Evolutionary conservation across 495 filamentous ascomycete genomes (phyloP).

Genomic region (Trypethelium eluteriae): DNA sequence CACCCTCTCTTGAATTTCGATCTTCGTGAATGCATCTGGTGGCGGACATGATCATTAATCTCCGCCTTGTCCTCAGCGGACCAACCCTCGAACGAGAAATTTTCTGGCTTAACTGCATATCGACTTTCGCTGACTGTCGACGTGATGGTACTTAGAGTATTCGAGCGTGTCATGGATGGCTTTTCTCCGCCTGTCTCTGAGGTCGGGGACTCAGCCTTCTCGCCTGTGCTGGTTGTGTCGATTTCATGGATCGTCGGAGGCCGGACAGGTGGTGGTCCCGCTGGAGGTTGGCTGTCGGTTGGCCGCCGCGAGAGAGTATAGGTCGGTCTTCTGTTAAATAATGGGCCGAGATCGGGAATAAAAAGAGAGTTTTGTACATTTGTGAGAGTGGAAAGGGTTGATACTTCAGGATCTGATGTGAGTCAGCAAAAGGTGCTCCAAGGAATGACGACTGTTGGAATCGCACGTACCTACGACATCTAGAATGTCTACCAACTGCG

Average conservation of each 20-base stretch:
- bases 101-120: slow-evolving; percentile 57
- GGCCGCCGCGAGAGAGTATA: slow-evolving; percentile 57
- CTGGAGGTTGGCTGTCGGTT: slow-evolving; percentile 1
- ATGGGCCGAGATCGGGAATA: slow-evolving; percentile 27
- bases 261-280: background rate
- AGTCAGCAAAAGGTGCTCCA: slow-evolving; percentile 15
- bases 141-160: slow-evolving; percentile 17
- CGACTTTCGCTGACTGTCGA: slow-evolving; percentile 21
- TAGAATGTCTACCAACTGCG: slow-evolving; percentile 25
- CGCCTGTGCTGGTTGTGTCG: background rate
- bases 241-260: background rate
- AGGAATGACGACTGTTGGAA: background rate
- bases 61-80: slow-evolving; percentile 57
- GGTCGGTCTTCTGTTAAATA: slow-evolving; percentile 61
- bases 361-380: slow-evolving; percentile 31
- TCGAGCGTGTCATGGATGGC: background rate
- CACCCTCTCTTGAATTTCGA: slow-evolving; percentile 66
- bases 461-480: slow-evolving; percentile 24
- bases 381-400: slow-evolving; percentile 25
- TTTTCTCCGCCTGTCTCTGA: slow-evolving; percentile 15
- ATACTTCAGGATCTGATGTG: slow-evolving; percentile 25
- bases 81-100: slow-evolving; percentile 61
- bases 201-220: slow-evolving; percentile 11
- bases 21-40: slow-evolving; percentile 70
- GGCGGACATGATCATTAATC: slow-evolving; percentile 72